phyloP scores from a whole-genome alignment of 1,284 basidiomycete species.

The Cryptococcus hybrid region DNA sequence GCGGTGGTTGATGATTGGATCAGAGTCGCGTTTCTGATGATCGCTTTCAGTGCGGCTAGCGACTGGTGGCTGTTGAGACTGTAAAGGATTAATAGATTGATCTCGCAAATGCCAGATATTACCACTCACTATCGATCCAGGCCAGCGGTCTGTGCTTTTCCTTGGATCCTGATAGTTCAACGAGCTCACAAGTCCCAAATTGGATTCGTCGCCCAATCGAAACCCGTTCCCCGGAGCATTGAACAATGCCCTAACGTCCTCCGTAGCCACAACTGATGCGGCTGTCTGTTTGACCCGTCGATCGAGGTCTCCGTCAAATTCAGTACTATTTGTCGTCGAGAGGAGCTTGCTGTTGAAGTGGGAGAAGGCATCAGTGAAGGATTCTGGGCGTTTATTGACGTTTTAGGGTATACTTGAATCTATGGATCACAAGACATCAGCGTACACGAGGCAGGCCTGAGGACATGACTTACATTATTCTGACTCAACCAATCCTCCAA shows the following conservation, averaged over 20 bases:
- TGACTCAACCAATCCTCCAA: conserved; percentile 87
- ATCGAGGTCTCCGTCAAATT: conserved; percentile 39
- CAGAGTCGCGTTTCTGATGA: conserved; percentile 76
- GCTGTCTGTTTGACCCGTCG: too few relatives aligned
- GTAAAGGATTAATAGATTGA: neutral
- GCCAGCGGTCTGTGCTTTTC: conserved; percentile 27
- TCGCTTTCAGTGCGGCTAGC: conserved; percentile 69
- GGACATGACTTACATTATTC: conserved; percentile 65
- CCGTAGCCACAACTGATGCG: conserved; percentile 48
- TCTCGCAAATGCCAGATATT: neutral
- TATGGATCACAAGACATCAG: neutral
- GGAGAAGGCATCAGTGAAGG: conserved; percentile 91
- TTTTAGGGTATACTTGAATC: conserved; percentile 51
- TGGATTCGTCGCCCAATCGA: conserved; percentile 58
- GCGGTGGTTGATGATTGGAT: conserved; percentile 82
- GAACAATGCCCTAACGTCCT: conserved; percentile 91
- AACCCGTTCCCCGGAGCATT: conserved; percentile 67
- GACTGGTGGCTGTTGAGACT: conserved; percentile 1
- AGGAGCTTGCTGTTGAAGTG: conserved; percentile 96
- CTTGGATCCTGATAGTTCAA: conserved; percentile 24
- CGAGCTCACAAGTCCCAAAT: conserved; percentile 25
- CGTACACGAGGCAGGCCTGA: too few relatives aligned
- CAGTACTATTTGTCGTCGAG: conserved; percentile 56
- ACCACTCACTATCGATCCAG: conserved; percentile 8
- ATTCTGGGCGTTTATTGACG: conserved; percentile 65